phyloP scores from a whole-genome alignment of 2,329 filamentous ascomycete species.

The Sarocladium strictum region DNA sequence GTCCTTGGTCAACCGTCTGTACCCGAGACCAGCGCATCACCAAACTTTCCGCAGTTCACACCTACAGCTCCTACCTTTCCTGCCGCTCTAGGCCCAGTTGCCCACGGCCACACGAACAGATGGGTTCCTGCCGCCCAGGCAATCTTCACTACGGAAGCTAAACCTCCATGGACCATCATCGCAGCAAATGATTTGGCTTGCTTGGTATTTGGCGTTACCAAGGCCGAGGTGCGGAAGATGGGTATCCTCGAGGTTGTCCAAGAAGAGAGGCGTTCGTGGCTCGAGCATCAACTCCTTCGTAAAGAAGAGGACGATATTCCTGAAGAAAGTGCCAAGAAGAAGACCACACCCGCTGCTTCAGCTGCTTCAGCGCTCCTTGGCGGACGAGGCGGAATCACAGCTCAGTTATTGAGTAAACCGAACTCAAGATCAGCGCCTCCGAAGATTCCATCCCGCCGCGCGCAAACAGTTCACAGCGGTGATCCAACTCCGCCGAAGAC shows the following conservation, averaged over 20 bases:
- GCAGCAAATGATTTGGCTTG: constrained; percentile 95
- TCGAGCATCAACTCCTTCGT: constrained; percentile 74
- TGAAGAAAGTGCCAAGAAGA: constrained; percentile 25
- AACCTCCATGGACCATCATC: constrained; percentile 89
- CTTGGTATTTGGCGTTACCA: constrained; percentile 98
- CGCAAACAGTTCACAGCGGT: constrained; percentile 58
- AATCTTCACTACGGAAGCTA: constrained; percentile 92
- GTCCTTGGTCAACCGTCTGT: constrained; percentile 37
- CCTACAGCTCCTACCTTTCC: constrained; percentile 36
- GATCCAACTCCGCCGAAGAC: constrained; percentile 51
- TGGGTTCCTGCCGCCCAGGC: constrained; percentile 90
- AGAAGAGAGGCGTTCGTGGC: constrained; percentile 80
- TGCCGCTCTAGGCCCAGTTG: constrained; percentile 46
- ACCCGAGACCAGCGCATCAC: constrained; percentile 29
- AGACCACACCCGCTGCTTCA: constrained; percentile 30
- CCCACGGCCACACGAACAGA: constrained; percentile 85
- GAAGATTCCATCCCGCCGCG: constrained; percentile 49
- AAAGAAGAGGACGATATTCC: constrained; percentile 31
- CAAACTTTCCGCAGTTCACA: constrained; percentile 32
- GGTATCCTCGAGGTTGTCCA: constrained; percentile 94
- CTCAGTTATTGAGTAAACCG: constrained; percentile 80
- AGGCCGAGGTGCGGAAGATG: constrained; percentile 87
- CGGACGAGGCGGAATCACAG: constrained; percentile 71
- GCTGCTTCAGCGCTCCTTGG: constrained; percentile 55
- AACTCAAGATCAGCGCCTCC: constrained; percentile 49